Evolutionary conservation across 257 asterid species (phyloP).

Genomic region (Fraxinus cuspidata): DNA sequence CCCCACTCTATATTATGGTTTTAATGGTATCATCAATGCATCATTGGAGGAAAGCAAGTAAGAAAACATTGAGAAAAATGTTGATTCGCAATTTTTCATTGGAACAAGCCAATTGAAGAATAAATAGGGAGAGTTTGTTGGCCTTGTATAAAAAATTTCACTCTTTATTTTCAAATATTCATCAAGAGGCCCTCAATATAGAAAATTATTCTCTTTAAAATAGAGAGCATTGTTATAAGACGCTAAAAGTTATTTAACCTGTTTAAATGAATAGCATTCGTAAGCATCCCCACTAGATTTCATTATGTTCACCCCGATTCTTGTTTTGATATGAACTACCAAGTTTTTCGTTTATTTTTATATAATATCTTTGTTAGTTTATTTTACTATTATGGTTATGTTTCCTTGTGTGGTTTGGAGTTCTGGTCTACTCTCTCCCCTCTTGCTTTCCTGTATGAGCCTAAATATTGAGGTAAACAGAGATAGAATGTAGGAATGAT

Average conservation of each 20-base stretch:
- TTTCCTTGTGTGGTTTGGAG: not conserved
- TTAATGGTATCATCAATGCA: too few relatives aligned
- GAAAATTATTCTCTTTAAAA: too few relatives aligned
- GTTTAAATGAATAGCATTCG: not conserved
- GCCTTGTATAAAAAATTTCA: too few relatives aligned
- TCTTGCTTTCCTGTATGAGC: not conserved
- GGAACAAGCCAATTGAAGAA: too few relatives aligned
- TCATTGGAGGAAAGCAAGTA: too few relatives aligned
- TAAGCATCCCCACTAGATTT: not conserved
- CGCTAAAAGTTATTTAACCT: not conserved
- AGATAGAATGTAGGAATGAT: slow-evolving; percentile 13
- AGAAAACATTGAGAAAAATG: too few relatives aligned
- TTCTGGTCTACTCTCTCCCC: not conserved
- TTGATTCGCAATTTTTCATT: too few relatives aligned
- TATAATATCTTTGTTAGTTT: not conserved
- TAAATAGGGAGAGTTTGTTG: too few relatives aligned
- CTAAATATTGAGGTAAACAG: not conserved
- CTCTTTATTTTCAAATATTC: too few relatives aligned
- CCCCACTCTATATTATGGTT: too few relatives aligned
- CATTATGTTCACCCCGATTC: too few relatives aligned
- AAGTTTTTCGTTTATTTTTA: not conserved
- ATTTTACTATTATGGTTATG: not conserved
- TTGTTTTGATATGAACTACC: not conserved
- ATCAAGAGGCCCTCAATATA: too few relatives aligned
- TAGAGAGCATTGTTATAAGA: not conserved